Evolutionary conservation across 2,329 filamentous ascomycete species (phyloP).

Genomic region (Podosphaera xanthii): DNA sequence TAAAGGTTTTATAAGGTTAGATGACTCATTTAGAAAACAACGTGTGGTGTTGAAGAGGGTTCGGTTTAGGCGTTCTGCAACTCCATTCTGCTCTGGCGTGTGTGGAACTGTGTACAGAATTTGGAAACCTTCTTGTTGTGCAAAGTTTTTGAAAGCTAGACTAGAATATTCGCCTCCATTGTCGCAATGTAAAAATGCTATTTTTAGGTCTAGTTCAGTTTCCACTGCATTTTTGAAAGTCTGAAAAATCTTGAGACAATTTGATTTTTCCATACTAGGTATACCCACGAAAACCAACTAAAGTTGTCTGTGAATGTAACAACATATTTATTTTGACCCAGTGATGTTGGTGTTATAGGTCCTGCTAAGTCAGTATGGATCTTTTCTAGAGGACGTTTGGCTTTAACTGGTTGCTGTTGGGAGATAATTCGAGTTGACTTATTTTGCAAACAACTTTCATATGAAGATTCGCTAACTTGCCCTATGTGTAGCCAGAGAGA

Average conservation of each 20-base stretch:
- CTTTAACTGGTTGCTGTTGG: not conserved
- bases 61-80: not conserved
- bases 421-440: not conserved
- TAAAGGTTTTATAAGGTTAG: not conserved
- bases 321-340: too few species aligned
- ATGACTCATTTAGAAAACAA: not conserved
- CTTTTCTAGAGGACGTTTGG: too few species aligned
- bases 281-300: not conserved
- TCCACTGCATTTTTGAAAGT: not conserved
- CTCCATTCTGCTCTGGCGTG: not conserved
- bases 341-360: too few species aligned
- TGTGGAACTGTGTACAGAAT: not conserved
- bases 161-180: not conserved
- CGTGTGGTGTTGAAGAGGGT: not conserved
- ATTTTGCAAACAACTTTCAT: not conserved
- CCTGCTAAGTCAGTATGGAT: too few species aligned
- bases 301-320: not conserved
- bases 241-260: not conserved
- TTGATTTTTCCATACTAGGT: not conserved
- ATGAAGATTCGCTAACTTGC: not conserved
- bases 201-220: not conserved
- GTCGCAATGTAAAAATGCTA: too few species aligned
- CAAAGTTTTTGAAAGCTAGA: not conserved
- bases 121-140: not conserved
- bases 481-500: not conserved